Conservation (phyloP, 768 basidiomycete genomes). For the Suillus clintonianus region DNA sequence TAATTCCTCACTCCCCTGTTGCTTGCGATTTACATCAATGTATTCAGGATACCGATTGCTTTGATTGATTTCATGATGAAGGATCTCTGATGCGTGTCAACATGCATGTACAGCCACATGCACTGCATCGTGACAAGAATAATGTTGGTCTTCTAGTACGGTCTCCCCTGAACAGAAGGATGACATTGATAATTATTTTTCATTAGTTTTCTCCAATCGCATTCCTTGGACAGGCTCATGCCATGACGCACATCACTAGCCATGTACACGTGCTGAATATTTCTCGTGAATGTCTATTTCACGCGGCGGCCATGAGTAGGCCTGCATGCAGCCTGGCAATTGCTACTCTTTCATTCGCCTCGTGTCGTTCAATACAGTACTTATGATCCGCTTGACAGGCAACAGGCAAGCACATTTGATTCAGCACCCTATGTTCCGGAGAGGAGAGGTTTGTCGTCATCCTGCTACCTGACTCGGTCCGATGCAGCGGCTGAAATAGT, state of each 20-base stretch:
- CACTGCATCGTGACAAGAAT: too few relatives aligned
- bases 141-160: neutral
- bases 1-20: conserved; percentile 8
- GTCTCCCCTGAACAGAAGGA: neutral
- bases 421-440: neutral
- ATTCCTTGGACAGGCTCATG: neutral
- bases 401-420: neutral
- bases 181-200: neutral
- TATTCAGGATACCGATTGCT: neutral
- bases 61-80: neutral
- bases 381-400: neutral
- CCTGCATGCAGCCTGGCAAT: neutral
- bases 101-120: neutral
- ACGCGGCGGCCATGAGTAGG: neutral
- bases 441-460: neutral
- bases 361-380: neutral
- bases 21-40: neutral
- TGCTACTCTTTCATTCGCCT: neutral
- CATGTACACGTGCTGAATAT: neutral
- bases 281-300: neutral
- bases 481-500: neutral
- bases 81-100: neutral
- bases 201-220: neutral
- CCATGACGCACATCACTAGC: neutral
- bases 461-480: neutral